Percentiles rank a stretch among this genome's conserved stretches.
phyloP scores from a whole-genome alignment of 129 eudicot species.

The Kitagawia praeruptora region DNA sequence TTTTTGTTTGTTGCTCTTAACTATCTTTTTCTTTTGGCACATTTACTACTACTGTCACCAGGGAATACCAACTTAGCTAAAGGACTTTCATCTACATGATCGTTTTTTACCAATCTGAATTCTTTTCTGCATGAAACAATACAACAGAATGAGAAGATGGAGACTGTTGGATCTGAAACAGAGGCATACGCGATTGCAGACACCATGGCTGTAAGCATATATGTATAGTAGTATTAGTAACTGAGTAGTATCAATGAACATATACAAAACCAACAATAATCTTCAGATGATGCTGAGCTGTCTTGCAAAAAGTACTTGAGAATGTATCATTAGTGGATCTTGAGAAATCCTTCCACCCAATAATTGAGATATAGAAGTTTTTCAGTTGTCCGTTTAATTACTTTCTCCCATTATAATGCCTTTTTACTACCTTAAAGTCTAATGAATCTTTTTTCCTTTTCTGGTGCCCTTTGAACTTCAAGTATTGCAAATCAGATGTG shows the following conservation, averaged over 20 bases:
- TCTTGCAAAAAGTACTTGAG: not conserved
- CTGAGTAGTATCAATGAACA: not conserved
- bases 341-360: not conserved
- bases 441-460: constrained; percentile 8
- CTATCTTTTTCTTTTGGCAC: not conserved
- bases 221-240: not conserved
- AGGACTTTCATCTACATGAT: not conserved
- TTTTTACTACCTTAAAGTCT: not conserved
- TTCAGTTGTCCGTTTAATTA: not conserved
- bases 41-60: not conserved
- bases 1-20: not conserved
- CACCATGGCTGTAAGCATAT: constrained; percentile 59
- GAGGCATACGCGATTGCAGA: constrained; percentile 85
- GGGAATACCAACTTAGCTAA: not conserved
- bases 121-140: constrained; percentile 9
- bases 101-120: not conserved
- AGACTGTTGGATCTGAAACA: constrained; percentile 63
- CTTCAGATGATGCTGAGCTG: no score
- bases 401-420: not conserved
- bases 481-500: constrained; percentile 57
- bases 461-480: not conserved
- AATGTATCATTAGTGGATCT: not conserved
- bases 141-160: constrained; percentile 53
- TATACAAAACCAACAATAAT: not conserved
- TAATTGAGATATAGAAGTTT: not conserved